Percentiles rank a stretch among this genome's conserved stretches.
These are phyloP conservation scores for Thelonectria olida DNA, from an alignment of 2,329 filamentous ascomycete species.

Conservation along the genomic window DNA sequence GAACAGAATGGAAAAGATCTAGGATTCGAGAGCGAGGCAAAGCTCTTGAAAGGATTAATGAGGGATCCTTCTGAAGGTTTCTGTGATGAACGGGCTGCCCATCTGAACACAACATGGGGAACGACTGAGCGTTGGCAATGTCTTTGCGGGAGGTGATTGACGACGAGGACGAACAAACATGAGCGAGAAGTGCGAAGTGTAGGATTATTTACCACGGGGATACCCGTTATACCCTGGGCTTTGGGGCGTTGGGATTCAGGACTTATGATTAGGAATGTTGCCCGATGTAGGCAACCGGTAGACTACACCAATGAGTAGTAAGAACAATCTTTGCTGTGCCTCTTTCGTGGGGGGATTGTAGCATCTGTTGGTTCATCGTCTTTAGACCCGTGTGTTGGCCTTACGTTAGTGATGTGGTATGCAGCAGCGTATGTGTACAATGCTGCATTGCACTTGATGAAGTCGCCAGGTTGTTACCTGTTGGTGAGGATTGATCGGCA, in stretches of 20 bases:
- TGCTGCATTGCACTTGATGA: background rate
- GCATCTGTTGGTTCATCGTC: background rate
- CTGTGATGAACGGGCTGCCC: no score
- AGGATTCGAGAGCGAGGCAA: background rate
- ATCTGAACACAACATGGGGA: background rate
- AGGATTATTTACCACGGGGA: conserved; percentile 35
- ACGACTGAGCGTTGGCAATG: conserved; percentile 16
- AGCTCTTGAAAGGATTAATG: conserved; percentile 9
- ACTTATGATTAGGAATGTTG: conserved; percentile 24
- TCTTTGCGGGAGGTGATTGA: conserved; percentile 9
- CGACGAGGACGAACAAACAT: conserved; percentile 10
- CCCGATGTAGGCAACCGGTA: conserved; percentile 6
- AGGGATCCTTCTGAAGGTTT: background rate
- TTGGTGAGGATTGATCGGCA: background rate
- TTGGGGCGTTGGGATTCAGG: conserved; percentile 38
- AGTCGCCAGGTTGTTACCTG: background rate
- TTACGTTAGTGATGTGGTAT: background rate
- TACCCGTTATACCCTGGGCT: conserved; percentile 42
- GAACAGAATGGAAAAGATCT: background rate
- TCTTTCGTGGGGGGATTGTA: conserved; percentile 7
- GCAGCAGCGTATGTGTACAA: background rate
- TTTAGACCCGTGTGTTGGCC: background rate
- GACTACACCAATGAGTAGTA: conserved; percentile 11
- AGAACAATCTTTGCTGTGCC: conserved; percentile 21
- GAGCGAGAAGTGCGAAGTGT: conserved; percentile 21